Evolutionary conservation across 352 stramenopile species (phyloP), one percentile per base, ranked within the genome.

Genomic region (Phytophthora fragariaefolia): DNA sequence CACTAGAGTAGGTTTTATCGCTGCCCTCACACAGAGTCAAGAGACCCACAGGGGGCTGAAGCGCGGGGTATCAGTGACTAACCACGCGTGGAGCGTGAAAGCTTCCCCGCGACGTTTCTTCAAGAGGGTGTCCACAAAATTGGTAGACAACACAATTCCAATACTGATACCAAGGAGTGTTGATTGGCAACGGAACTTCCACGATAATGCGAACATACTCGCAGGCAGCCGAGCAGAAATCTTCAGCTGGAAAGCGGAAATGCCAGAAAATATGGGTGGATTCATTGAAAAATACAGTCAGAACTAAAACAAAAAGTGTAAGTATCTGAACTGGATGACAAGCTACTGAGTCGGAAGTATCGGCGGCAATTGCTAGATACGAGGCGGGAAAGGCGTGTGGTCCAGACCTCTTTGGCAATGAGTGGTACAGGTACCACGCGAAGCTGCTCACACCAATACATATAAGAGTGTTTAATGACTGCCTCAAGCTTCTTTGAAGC

Each of bases 191-290:
- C 12, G 5, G 36, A 17, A 43, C 36, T 4, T 20, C 30, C 43
- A 15, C 22, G 24, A 63, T 6, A 63, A 63, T 24, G 28, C 55
- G 1, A 40, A 63, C 12, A 55, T 63, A 8, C 22, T 63, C 0
- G 28, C 28, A 18, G 18, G 54, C 43, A 36, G 2, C 4, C 38
- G 55, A 43, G 22, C 36, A 13, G 3, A 3, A 10, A 55, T 54
- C 3, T 42, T 63, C 10, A 63, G 47, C 15, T 20, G 43, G 4
- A 34, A 27, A 38, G 13, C 28, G 6, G 22, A 36, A 1, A 40
- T 32, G 4, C n/a, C 24, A 23, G 27, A 28, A 18, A 9, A 32
- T 4, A 38, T 48, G 5, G 15, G 15, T 4, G 6, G 13, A 7
- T 48, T 26, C 22, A 24, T 59, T 4, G 23, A 3, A 18, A 49